phyloP scores from a whole-genome alignment of 2,329 filamentous ascomycete genomes.

The Cladophialophora chaetospira region DNA sequence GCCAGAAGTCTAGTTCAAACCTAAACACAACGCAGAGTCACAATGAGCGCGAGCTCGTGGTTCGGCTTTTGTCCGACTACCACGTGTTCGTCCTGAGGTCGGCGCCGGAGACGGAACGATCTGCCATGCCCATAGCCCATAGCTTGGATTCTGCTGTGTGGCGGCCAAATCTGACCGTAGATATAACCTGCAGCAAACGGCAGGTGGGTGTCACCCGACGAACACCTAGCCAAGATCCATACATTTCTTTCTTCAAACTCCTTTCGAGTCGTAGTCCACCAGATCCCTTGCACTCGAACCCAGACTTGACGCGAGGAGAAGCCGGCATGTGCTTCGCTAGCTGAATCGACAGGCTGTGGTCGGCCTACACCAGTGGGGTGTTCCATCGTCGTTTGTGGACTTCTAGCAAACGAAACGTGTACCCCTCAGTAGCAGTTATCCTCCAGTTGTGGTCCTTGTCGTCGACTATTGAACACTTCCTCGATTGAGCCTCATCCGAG shows the following conservation, averaged over 20 bases:
- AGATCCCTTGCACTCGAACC: neutral
- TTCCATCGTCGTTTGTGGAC: neutral
- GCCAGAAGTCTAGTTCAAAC: constrained; percentile 7
- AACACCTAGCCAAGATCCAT: neutral
- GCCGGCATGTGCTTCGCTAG: neutral
- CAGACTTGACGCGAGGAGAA: neutral
- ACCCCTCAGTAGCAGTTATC: neutral
- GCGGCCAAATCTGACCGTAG: neutral
- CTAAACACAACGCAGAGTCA: constrained; percentile 7
- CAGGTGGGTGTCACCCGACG: neutral
- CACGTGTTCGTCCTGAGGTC: neutral
- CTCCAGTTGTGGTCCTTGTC: neutral
- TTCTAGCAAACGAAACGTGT: neutral
- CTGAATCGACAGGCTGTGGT: neutral
- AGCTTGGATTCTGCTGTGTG: neutral
- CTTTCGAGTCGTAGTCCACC: constrained; percentile 8
- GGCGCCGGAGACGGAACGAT: neutral
- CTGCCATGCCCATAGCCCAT: neutral
- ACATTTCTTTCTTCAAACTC: neutral
- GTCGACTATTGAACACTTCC: neutral
- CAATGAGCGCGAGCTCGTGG: neutral
- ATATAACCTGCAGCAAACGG: neutral
- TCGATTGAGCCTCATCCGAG: constrained; percentile 14
- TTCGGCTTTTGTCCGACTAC: constrained; percentile 4
- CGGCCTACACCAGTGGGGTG: constrained; percentile 2